A percentile compares a stretch with the other conserved stretches of the same genome.
Evolutionary conservation across 345 rosid genomes (phyloP).

Genomic region (Schrenkiella parvula): DNA sequence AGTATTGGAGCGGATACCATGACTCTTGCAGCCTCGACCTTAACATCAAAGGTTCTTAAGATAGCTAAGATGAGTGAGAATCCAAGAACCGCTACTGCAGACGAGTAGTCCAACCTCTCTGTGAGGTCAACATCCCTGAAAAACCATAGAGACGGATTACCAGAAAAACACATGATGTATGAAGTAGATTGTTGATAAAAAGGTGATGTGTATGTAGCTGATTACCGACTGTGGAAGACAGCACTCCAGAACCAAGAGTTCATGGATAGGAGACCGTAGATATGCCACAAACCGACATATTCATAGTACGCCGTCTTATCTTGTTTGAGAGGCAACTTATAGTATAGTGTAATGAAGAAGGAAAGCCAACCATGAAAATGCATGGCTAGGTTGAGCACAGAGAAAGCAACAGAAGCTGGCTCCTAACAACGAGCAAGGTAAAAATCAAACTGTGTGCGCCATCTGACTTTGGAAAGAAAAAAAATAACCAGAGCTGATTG

Average conservation of each 20-base stretch:
- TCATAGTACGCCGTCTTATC: conserved; percentile 57
- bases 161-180: neutral
- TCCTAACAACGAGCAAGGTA: conserved; percentile 38
- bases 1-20: conserved; percentile 77
- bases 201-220: conserved; percentile 1
- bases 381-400: conserved; percentile 62
- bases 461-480: neutral
- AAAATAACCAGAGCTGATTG: neutral
- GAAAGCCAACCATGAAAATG: conserved; percentile 86
- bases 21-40: conserved; percentile 62
- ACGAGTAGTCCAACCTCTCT: conserved; percentile 69
- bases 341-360: conserved; percentile 58
- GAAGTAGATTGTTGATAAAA: neutral
- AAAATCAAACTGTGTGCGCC: neutral
- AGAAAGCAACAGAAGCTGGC: conserved; percentile 68
- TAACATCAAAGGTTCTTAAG: conserved; percentile 55
- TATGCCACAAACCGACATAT: conserved; percentile 60
- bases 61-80: conserved; percentile 13
- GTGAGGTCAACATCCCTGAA: conserved; percentile 64
- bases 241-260: conserved; percentile 83
- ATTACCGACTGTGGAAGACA: conserved; percentile 71
- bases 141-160: conserved; percentile 9
- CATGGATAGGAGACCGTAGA: conserved; percentile 53
- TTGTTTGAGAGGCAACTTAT: conserved; percentile 52
- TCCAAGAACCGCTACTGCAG: conserved; percentile 71